phyloP scores from a whole-genome alignment of 805 yeast species.

The Pichia nanzhaoensis region DNA sequence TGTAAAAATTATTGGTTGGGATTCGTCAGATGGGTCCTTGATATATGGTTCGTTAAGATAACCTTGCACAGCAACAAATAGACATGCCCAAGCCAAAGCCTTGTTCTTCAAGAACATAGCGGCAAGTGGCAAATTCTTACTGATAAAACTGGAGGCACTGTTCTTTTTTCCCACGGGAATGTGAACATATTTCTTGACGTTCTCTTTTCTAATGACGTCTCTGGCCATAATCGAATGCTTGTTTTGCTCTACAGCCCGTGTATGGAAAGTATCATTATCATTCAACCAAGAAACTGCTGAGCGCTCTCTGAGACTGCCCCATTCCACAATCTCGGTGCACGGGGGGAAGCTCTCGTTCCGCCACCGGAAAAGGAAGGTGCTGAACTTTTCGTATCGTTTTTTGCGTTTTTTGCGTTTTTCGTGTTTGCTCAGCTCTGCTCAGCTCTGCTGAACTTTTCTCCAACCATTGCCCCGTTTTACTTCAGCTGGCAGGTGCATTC shows the following conservation, averaged over 20 bases:
- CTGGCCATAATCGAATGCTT: constrained; percentile 18
- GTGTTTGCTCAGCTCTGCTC: too few species aligned
- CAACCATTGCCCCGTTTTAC: too few species aligned
- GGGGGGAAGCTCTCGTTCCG: not conserved
- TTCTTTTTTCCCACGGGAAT: constrained; percentile 40
- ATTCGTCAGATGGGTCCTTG: constrained; percentile 25
- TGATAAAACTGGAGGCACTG: constrained; percentile 39
- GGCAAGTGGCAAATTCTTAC: constrained; percentile 54
- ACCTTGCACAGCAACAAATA: constrained; percentile 46
- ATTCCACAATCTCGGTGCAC: not conserved
- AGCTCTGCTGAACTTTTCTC: too few species aligned
- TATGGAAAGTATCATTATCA: not conserved
- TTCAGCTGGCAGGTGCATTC: too few species aligned
- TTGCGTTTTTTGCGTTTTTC: too few species aligned
- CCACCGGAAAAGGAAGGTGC: too few species aligned
- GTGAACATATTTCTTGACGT: constrained; percentile 36
- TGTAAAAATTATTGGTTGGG: constrained; percentile 42
- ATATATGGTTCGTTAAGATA: constrained; percentile 35
- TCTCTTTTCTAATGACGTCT: constrained; percentile 27
- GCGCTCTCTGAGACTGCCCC: too few species aligned
- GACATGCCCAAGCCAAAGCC: constrained; percentile 48
- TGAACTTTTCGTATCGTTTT: too few species aligned
- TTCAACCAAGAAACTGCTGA: too few species aligned
- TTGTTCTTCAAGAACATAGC: constrained; percentile 57
- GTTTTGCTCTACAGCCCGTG: not conserved